These are phyloP conservation scores for Phytophthora europaea DNA, from an alignment of 352 stramenopile genomes.

Conservation along the genomic window DNA sequence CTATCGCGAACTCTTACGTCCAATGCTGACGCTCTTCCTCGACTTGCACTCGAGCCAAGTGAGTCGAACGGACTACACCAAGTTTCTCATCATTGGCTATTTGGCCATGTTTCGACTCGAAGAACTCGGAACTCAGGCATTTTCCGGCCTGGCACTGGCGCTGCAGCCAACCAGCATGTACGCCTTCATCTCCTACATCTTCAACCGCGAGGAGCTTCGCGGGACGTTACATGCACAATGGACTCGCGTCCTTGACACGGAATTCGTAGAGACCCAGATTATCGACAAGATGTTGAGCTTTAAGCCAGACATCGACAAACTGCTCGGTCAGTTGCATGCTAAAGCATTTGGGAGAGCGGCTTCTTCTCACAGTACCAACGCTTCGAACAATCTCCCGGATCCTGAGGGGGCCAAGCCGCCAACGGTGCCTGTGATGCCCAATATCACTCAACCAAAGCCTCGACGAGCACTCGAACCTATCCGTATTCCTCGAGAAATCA, in stretches of 20 bases:
- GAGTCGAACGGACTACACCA: slow-evolving; percentile 89
- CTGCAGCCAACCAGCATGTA: slow-evolving; percentile 91
- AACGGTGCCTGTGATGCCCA: slow-evolving; percentile 83
- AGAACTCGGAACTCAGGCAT: slow-evolving; percentile 79
- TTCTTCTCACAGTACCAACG: slow-evolving; percentile 5
- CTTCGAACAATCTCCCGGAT: not conserved
- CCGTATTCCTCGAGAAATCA: slow-evolving; percentile 82
- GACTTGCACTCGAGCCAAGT: slow-evolving; percentile 81
- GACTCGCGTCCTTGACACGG: slow-evolving; percentile 83
- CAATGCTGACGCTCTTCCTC: slow-evolving; percentile 86
- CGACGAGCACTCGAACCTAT: slow-evolving; percentile 76
- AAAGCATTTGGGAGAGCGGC: slow-evolving; percentile 73
- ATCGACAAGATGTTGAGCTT: slow-evolving; percentile 69
- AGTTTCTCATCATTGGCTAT: slow-evolving; percentile 93
- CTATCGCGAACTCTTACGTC: slow-evolving; percentile 88
- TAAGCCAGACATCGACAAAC: slow-evolving; percentile 42
- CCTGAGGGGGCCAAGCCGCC: slow-evolving; percentile 40
- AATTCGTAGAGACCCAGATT: slow-evolving; percentile 85
- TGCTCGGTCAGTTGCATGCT: slow-evolving; percentile 67
- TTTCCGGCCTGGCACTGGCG: slow-evolving; percentile 64
- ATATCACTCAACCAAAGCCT: slow-evolving; percentile 89
- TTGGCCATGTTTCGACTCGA: slow-evolving; percentile 91
- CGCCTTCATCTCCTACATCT: slow-evolving; percentile 89
- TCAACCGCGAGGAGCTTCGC: slow-evolving; percentile 73
- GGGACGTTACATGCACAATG: slow-evolving; percentile 83